phyloP scores from a whole-genome alignment of 495 filamentous ascomycete genomes.

The Arthonia radiata region DNA sequence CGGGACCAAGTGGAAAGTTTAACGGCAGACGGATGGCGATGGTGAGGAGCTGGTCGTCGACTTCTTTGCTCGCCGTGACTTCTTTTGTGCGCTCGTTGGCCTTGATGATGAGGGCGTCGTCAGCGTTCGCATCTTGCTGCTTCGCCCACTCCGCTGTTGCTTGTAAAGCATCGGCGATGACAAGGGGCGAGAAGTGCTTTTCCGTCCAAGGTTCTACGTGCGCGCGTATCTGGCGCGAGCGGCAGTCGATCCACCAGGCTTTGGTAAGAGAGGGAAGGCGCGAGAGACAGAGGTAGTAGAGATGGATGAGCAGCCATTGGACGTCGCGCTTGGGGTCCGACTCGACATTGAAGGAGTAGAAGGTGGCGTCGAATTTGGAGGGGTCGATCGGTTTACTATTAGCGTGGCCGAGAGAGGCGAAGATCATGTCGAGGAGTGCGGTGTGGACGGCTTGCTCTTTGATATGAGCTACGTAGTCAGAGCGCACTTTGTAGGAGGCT shows the following conservation, averaged over 20 bases:
- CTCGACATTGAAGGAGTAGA: slow-evolving; percentile 33
- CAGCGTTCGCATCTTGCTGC: slow-evolving; percentile 28
- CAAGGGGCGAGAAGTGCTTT: slow-evolving; percentile 55
- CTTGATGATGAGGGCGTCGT: slow-evolving; percentile 46
- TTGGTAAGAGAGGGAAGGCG: slow-evolving; percentile 56
- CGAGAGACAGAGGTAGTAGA: slow-evolving; percentile 61
- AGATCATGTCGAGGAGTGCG: slow-evolving; percentile 50
- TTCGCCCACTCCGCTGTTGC: slow-evolving; percentile 47
- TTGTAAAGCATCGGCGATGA: slow-evolving; percentile 45
- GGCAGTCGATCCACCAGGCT: slow-evolving; percentile 60
- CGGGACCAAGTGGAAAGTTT: slow-evolving; percentile 55
- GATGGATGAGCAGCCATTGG: slow-evolving; percentile 59
- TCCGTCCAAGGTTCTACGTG: slow-evolving; percentile 61
- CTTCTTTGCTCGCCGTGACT: slow-evolving; percentile 53
- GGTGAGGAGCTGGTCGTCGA: slow-evolving; percentile 65
- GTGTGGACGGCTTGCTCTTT: slow-evolving; percentile 44
- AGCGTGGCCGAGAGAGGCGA: slow-evolving; percentile 56
- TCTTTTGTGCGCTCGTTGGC: slow-evolving; percentile 43
- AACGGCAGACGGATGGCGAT: slow-evolving; percentile 57
- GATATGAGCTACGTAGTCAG: slow-evolving; percentile 49
- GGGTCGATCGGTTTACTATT: slow-evolving; percentile 42
- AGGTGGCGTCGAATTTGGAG: slow-evolving; percentile 38
- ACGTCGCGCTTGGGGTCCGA: slow-evolving; percentile 36
- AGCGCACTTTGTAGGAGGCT: slow-evolving; percentile 57
- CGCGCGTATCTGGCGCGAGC: slow-evolving; percentile 47